A percentile compares a stretch with the other conserved stretches of the same genome.
These are phyloP conservation scores for Chlamydomonas incerta DNA, from an alignment of 139 green algal species.

Conservation along the genomic window DNA sequence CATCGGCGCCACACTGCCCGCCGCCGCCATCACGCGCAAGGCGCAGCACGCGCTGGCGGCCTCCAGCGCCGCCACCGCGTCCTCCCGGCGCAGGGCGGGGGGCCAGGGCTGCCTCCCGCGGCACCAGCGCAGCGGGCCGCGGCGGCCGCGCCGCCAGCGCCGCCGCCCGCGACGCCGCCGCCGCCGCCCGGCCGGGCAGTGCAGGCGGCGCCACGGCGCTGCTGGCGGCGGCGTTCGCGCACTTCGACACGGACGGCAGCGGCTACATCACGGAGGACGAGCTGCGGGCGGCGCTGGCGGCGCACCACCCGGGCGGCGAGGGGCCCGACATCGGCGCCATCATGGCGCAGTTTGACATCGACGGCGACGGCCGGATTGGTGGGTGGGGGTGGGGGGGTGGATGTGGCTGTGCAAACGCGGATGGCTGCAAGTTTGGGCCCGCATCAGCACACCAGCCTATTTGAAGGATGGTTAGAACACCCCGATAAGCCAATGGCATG, in stretches of 20 bases:
- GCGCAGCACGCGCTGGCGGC: background rate
- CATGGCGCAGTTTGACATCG: slow-evolving; percentile 2
- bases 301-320: slow-evolving; percentile 25
- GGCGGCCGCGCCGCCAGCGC: background rate
- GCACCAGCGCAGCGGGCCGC: background rate
- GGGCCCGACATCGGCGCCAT: slow-evolving; percentile 40
- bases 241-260: slow-evolving; percentile 59
- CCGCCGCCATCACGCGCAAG: slow-evolving; percentile 9
- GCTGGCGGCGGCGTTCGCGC: slow-evolving; percentile 41
- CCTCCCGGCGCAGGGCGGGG: background rate
- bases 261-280: slow-evolving; percentile 62
- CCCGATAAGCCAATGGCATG: too few relatives aligned
- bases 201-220: background rate
- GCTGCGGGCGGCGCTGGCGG: slow-evolving; percentile 45
- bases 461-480: too few relatives aligned
- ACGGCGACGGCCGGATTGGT: too few relatives aligned
- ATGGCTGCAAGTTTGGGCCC: too few relatives aligned
- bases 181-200: background rate
- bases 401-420: too few relatives aligned
- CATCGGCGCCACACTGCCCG: slow-evolving; percentile 79
- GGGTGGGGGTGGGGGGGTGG: too few relatives aligned
- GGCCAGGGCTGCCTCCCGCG: background rate
- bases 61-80: too few relatives aligned
- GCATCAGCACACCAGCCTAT: too few relatives aligned
- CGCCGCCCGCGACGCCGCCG: background rate